Percentiles rank a stretch among this genome's conserved stretches.
phyloP scores from a whole-genome alignment of 1,284 basidiomycete species.

The Puccinia brachypodii region DNA sequence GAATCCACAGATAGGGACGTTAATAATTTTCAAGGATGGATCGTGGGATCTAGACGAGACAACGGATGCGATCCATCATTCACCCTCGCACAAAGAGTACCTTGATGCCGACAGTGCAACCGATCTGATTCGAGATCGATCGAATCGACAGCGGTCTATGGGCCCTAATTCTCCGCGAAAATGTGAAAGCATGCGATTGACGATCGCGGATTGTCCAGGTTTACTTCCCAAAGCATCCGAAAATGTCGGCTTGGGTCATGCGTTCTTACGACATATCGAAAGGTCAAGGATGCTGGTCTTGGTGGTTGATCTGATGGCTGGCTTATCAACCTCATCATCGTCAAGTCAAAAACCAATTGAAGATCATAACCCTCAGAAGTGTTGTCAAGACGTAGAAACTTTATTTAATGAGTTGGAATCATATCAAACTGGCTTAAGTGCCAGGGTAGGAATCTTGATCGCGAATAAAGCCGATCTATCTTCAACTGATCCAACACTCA shows the following conservation, averaged over 20 bases:
- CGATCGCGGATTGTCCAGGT: slow-evolving; percentile 96
- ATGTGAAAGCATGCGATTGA: slow-evolving; percentile 76
- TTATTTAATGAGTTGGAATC: slow-evolving; percentile 60
- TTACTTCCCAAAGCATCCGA: slow-evolving; percentile 79
- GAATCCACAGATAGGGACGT: slow-evolving; percentile 91
- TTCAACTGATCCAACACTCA: neutral
- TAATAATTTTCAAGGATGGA: slow-evolving; percentile 74
- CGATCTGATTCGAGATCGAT: slow-evolving; percentile 51
- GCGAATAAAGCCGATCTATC: slow-evolving; percentile 93
- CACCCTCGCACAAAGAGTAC: slow-evolving; percentile 44
- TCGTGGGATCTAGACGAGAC: slow-evolving; percentile 60
- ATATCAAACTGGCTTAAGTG: slow-evolving; percentile 48
- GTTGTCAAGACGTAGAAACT: slow-evolving; percentile 72
- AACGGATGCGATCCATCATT: slow-evolving; percentile 49
- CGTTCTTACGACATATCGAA: slow-evolving; percentile 89
- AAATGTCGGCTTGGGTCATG: slow-evolving; percentile 88
- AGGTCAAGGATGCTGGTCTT: slow-evolving; percentile 85
- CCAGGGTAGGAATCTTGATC: slow-evolving; percentile 63
- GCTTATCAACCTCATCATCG: slow-evolving; percentile 53
- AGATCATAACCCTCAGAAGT: slow-evolving; percentile 68
- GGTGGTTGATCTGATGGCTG: slow-evolving; percentile 79
- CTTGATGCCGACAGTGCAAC: slow-evolving; percentile 62
- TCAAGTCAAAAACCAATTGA: slow-evolving; percentile 59
- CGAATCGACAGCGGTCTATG: slow-evolving; percentile 39
- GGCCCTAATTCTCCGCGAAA: slow-evolving; percentile 29